Evolutionary conservation across 768 basidiomycete species (phyloP), one percentile per base, ranked within the genome.

Genomic region (Tephrocybe sp.): DNA sequence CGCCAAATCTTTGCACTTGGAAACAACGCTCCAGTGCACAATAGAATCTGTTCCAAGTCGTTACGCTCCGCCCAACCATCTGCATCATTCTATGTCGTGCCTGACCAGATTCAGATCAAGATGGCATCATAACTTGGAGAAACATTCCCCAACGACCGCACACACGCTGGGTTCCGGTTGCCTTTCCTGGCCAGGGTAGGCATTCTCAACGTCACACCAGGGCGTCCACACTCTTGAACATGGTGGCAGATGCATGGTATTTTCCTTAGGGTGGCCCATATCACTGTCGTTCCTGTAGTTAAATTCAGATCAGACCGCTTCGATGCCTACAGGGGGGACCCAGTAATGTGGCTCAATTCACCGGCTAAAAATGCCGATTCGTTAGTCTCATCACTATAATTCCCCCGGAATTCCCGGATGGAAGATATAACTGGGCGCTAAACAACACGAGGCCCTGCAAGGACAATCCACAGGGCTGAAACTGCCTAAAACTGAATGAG

Each of bases 91-190:
- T 16, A 27, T 15, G 4, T 34, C 24, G 55, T 56, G 51, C 55
- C 55, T 56, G 52, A 40, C 16, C 13, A 56, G 51, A 56, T 53
- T 44, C 16, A 37, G 31, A 44, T 45, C 51, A 50, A 48, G 53
- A 54, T 54, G 37, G 26, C 47, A 44, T 21, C 26, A n/a, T n/a
- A n/a, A n/a, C 30, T 53, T 24, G 52, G 46, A 28, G 28, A 39
- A 39, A 13, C 21, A 16, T 16, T 24, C 31, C 28, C 28, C 50
- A 35, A 30, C 36, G 18, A 39, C 21, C 19, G 6, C 39, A 16
- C 25, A 52, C 16, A 30, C 25, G 36, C n/a, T 32, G 21, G 15
- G 12, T 12, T n/a, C n/a, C n/a, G n/a, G n/a, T n/a, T n/a, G n/a
- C n/a, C n/a, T n/a, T n/a, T n/a, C n/a, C n/a, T n/a, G n/a, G n/a